phyloP scores from a whole-genome alignment of 305 asterid genomes.

The Fraxinus latifolia region DNA sequence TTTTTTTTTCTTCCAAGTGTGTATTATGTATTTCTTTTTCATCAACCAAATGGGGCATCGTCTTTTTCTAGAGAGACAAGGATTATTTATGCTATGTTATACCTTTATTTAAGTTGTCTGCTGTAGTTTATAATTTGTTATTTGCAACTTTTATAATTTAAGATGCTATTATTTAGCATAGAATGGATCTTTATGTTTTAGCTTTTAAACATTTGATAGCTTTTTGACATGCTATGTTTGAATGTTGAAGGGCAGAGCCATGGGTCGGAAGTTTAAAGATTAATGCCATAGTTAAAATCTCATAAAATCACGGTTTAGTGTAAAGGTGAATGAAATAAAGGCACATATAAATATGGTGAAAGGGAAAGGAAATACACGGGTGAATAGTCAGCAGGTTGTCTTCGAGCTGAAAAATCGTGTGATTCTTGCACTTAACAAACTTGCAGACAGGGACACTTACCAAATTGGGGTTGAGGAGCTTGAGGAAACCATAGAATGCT shows the following conservation, averaged over 20 bases:
- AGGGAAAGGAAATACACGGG: conserved; percentile 57
- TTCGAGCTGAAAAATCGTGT: conserved; percentile 85
- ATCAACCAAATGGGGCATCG: neutral
- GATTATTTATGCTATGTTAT: neutral
- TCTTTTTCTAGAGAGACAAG: neutral
- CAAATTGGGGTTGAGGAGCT: conserved; percentile 86
- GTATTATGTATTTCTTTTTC: neutral
- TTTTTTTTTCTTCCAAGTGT: neutral
- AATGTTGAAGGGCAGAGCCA: conserved; percentile 30
- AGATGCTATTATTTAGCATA: neutral
- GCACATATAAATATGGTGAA: conserved; percentile 49
- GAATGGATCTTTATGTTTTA: conserved; percentile 1
- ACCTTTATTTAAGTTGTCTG: neutral
- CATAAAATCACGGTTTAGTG: conserved; percentile 22
- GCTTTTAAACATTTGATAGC: conserved; percentile 11
- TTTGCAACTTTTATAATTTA: neutral
- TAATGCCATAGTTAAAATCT: conserved; percentile 12
- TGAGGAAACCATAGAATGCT: conserved; percentile 60
- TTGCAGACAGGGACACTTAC: conserved; percentile 88
- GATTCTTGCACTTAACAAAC: conserved; percentile 72
- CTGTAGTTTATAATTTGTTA: neutral
- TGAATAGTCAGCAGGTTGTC: conserved; percentile 58
- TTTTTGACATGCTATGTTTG: conserved; percentile 7
- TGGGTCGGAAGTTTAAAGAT: conserved; percentile 25
- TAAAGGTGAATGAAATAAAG: conserved; percentile 40